Conservation (phyloP, 805 yeast genomes). For the Candida sonorensis region DNA sequence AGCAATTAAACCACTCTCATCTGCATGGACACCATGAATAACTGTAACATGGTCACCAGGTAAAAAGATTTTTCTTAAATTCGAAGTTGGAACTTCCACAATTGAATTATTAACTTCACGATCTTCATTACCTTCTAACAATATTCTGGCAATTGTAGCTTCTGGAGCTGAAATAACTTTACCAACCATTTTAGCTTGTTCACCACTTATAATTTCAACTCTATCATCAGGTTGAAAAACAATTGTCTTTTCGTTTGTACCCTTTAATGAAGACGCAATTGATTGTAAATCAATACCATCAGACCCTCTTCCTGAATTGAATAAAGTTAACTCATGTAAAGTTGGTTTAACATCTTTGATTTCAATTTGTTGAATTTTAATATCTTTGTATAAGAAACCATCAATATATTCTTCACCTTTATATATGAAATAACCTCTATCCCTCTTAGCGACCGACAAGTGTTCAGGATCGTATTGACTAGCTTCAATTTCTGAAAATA, state of each 20-base stretch:
- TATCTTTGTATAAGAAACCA: constrained; percentile 83
- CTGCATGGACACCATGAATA: constrained; percentile 82
- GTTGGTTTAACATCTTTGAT: constrained; percentile 78
- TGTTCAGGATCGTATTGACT: constrained; percentile 72
- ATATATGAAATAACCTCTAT: constrained; percentile 59
- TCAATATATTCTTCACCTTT: constrained; percentile 84
- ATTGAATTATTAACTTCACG: constrained; percentile 43
- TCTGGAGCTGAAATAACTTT: constrained; percentile 61
- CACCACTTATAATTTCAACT: constrained; percentile 89
- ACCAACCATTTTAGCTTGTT: constrained; percentile 86
- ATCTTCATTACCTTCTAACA: constrained; percentile 51
- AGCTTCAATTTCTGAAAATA: constrained; percentile 88
- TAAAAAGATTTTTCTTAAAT: constrained; percentile 76
- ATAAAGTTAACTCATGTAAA: constrained; percentile 80
- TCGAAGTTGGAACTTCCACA: constrained; percentile 75
- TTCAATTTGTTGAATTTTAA: constrained; percentile 73
- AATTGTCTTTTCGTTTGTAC: constrained; percentile 45
- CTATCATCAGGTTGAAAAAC: constrained; percentile 89
- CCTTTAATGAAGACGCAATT: constrained; percentile 79
- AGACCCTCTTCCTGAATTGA: constrained; percentile 66
- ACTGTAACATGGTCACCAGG: constrained; percentile 96
- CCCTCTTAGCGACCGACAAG: constrained; percentile 53
- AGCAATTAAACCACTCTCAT: constrained; percentile 93
- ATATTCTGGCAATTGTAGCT: constrained; percentile 44
- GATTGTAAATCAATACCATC: constrained; percentile 86